phyloP scores from a whole-genome alignment of 2,329 filamentous ascomycete genomes.

The Rasamsonia emersonii region DNA sequence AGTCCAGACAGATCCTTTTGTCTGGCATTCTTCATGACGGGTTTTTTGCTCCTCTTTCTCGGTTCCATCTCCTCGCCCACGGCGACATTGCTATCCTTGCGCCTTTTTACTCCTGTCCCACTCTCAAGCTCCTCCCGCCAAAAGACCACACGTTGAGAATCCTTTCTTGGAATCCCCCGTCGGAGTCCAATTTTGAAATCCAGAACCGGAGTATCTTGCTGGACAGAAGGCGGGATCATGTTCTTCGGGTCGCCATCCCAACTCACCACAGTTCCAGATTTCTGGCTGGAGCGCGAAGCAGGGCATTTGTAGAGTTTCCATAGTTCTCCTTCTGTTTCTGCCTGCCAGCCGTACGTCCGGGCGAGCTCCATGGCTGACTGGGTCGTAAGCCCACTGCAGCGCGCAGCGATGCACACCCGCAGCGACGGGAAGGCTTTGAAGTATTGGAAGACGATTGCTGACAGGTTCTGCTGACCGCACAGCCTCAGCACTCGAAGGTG shows the following conservation, averaged over 20 bases:
- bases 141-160: constrained; percentile 1
- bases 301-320: too few species aligned
- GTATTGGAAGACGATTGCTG: constrained; percentile 23
- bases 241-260: background rate
- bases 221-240: constrained; percentile 1
- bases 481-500: constrained; percentile 31
- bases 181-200: constrained; percentile 17
- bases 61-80: constrained; percentile 7
- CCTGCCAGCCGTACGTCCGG: constrained; percentile 21
- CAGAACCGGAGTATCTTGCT: constrained; percentile 13
- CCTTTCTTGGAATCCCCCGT: constrained; percentile 3
- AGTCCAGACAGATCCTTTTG: constrained; percentile 19
- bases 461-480: constrained; percentile 23
- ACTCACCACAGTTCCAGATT: too few species aligned
- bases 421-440: constrained; percentile 28
- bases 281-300: too few species aligned
- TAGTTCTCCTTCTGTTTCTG: too few species aligned
- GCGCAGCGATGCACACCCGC: constrained; percentile 23
- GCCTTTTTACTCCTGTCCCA: too few species aligned
- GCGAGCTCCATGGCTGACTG: constrained; percentile 12
- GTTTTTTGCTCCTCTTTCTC: constrained; percentile 9
- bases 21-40: constrained; percentile 19
- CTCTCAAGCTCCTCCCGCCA: constrained; percentile 5
- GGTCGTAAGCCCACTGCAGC: constrained; percentile 22
- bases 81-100: constrained; percentile 4